Evolutionary conservation across 257 asterid genomes (phyloP), one percentile per base, ranked within the genome.

Genomic region (Lycium barbarum): DNA sequence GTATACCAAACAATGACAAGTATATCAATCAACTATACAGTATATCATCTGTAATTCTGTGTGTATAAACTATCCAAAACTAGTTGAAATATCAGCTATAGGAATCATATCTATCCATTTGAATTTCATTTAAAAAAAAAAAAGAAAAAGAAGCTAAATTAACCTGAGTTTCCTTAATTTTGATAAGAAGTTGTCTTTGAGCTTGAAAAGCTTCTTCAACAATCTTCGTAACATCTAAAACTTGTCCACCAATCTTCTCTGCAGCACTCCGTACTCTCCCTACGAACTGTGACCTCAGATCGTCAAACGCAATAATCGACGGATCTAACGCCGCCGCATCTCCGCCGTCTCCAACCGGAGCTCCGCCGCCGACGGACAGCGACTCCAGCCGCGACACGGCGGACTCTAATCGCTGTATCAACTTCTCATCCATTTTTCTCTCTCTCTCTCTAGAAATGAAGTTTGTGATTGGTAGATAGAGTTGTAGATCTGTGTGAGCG

Each of bases 171-270:
- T 87, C 94, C 92, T 93, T 97, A 91, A 89, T 90, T 84, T 90
- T 89, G 62, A 95, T 84, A 61, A 96, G 94, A 82, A 95, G 99
- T 88, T 93, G 93, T 90, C 90, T 91, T 90, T 96, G 93, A 81
- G 88, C 92, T 82, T 86, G 68, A 85, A 96, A 96, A 5, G 98
- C 98, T 76, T 94, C 94, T 13, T 87, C 90, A 45, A 96, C 86
- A 67, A 87, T 55, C 89, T 91, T 95, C 14, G 98, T 91, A 33
- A 93, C 91, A 74, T 95, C 98, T 80, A 90, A 85, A 89, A 96
- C 98, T 87, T 87, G 91, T 82, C 97, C 99, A 26, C 99, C 98
- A 70, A 96, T 95, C 93, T 93, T 93, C 93, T 92, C 97, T 10
- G 91, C 99, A 67, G 95, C 97, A 88, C 76, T 88, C 7, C 80